Evolutionary conservation across 78 protist species (phyloP).

Genomic region (Dictyostelium purpureum): DNA sequence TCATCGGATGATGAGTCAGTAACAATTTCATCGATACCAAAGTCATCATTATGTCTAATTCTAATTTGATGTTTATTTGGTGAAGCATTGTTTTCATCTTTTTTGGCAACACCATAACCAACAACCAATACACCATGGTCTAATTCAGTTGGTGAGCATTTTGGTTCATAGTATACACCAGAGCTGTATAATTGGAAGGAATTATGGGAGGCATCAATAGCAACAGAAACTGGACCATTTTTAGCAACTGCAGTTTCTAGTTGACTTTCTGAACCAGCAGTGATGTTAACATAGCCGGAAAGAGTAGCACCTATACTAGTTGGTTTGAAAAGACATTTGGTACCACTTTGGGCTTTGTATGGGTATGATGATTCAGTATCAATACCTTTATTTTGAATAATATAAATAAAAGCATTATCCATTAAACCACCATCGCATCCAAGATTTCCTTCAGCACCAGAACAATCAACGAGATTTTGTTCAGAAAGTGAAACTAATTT

Average conservation of each 20-base stretch:
- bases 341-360: slow-evolving; percentile 64
- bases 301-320: slow-evolving; percentile 54
- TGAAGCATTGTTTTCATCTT: background rate
- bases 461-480: slow-evolving; percentile 88
- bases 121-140: slow-evolving; percentile 93
- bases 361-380: slow-evolving; percentile 91
- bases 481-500: slow-evolving; percentile 75
- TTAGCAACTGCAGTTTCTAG: slow-evolving; percentile 2
- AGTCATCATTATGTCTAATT: background rate
- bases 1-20: slow-evolving; percentile 57
- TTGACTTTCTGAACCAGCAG: slow-evolving; percentile 2
- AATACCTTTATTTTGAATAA: slow-evolving; percentile 78
- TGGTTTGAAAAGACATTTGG: background rate
- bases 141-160: slow-evolving; percentile 71
- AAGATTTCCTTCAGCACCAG: slow-evolving; percentile 42
- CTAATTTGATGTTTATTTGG: background rate
- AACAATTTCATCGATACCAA: background rate
- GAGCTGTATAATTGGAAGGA: slow-evolving; percentile 87
- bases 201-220: slow-evolving; percentile 88
- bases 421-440: slow-evolving; percentile 90
- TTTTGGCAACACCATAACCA: slow-evolving; percentile 74
- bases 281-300: slow-evolving; percentile 46
- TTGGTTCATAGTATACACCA: slow-evolving; percentile 87
- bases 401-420: slow-evolving; percentile 25
- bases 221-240: slow-evolving; percentile 89